Conservation (phyloP, 306 rosid species). For the Cicer arietinum region DNA sequence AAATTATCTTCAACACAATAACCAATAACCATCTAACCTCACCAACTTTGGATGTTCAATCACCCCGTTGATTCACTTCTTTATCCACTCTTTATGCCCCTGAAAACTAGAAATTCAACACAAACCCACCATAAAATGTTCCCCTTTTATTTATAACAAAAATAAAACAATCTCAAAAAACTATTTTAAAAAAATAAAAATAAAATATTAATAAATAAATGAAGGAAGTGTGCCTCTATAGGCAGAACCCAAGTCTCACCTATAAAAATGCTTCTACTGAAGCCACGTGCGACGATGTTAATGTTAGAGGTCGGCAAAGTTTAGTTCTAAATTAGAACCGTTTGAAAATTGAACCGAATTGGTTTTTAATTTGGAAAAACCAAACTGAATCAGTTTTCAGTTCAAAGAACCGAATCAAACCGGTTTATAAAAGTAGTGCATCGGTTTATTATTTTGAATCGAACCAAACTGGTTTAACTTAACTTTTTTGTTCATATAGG, state of each 20-base stretch:
- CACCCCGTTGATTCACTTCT: constrained; percentile 84
- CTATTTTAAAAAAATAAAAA: no score
- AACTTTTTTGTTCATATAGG: no score
- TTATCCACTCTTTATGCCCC: constrained; percentile 97
- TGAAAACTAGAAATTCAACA: constrained; percentile 63
- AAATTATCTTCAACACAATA: constrained; percentile 94
- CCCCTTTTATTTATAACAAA: background rate
- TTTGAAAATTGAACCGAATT: no score
- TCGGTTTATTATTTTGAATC: no score
- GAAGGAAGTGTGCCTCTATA: constrained; percentile 59
- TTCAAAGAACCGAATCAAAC: no score
- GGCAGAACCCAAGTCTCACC: constrained; percentile 91
- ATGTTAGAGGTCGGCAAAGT: no score
- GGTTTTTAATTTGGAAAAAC: no score
- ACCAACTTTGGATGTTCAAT: constrained; percentile 89
- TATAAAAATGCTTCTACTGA: constrained; percentile 67
- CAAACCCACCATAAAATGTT: constrained; percentile 39
- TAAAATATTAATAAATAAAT: no score
- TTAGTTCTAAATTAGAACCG: no score
- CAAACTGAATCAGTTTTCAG: no score
- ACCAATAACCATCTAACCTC: constrained; percentile 57
- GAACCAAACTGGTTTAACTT: no score
- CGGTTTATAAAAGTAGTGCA: no score
- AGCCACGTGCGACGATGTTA: constrained; percentile 74
- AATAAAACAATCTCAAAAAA: background rate